phyloP scores from a whole-genome alignment of 208 protist genomes.

The Wallacemonas sp. region DNA sequence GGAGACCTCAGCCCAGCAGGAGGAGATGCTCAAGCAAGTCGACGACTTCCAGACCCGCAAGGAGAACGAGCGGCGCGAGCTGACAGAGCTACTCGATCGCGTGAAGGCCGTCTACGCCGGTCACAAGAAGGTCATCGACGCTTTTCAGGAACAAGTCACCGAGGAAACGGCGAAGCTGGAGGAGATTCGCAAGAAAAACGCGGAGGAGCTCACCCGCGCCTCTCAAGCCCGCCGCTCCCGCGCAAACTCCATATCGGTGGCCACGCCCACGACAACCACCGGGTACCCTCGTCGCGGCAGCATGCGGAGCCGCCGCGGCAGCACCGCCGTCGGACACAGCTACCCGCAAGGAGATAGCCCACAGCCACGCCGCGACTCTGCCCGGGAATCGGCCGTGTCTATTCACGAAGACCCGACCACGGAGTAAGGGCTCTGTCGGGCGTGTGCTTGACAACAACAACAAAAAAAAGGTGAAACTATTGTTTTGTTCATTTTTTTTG shows the following conservation, averaged over 20 bases:
- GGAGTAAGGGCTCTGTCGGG: no score
- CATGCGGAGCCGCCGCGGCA: constrained; percentile 5
- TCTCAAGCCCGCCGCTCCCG: not conserved
- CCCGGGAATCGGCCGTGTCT: no score
- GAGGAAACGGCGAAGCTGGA: constrained; percentile 23
- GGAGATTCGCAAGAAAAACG: constrained; percentile 17
- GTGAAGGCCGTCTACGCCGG: not conserved
- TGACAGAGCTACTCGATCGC: constrained; percentile 1
- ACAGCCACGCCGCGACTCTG: constrained; percentile 1
- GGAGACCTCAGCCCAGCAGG: constrained; percentile 1
- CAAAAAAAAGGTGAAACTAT: no score
- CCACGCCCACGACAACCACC: not conserved
- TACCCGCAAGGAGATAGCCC: constrained; percentile 4
- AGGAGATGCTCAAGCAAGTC: constrained; percentile 10
- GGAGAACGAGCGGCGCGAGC: constrained; percentile 13
- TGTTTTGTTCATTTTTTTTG: no score
- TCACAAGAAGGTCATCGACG: constrained; percentile 3
- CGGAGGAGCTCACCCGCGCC: constrained; percentile 9
- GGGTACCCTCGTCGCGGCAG: not conserved
- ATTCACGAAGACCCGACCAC: not conserved
- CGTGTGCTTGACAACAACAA: no score
- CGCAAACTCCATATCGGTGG: constrained; percentile 2
- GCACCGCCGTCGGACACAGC: constrained; percentile 5
- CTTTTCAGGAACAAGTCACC: constrained; percentile 1
- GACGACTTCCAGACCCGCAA: constrained; percentile 1